Evolutionary conservation across 2,329 filamentous ascomycete species (phyloP).

Genomic region (Fusarium napiforme): DNA sequence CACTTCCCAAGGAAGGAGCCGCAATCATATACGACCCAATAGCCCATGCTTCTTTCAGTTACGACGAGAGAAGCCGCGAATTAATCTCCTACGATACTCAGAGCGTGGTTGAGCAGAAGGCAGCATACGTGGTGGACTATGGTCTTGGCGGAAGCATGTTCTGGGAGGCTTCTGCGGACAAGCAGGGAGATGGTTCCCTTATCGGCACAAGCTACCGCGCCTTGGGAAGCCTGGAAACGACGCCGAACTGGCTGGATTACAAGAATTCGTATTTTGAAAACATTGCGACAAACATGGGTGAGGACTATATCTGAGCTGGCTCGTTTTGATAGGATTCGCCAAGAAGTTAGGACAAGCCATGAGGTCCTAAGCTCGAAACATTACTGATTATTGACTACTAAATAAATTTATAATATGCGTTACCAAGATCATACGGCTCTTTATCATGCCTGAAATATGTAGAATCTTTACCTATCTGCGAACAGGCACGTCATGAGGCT

Average conservation of each 20-base stretch:
- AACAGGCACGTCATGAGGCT: not conserved
- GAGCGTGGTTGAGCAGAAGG: constrained; percentile 19
- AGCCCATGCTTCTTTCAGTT: constrained; percentile 34
- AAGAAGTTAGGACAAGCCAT: not conserved
- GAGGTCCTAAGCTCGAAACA: not conserved
- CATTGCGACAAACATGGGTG: constrained; percentile 47
- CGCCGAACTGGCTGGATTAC: constrained; percentile 27
- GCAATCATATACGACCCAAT: constrained; percentile 15
- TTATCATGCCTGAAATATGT: not conserved
- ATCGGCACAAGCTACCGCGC: constrained; percentile 17
- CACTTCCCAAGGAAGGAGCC: constrained; percentile 25
- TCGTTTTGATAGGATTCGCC: not conserved
- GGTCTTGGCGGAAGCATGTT: constrained; percentile 35
- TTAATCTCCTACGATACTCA: constrained; percentile 32
- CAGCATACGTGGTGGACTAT: constrained; percentile 14
- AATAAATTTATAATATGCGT: not conserved
- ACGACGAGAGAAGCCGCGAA: constrained; percentile 24
- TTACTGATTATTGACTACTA: not conserved
- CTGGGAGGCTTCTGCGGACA: constrained; percentile 34
- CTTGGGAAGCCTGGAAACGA: constrained; percentile 16
- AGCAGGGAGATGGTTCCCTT: constrained; percentile 24
- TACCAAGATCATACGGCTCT: not conserved
- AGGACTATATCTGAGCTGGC: not conserved
- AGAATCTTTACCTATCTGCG: not conserved
- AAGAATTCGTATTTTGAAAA: constrained; percentile 64